Percentiles rank a stretch among this genome's conserved stretches.
Conservation (phyloP, 2,329 filamentous ascomycete species). For the Hymenotorrendiella dingleyae region DNA sequence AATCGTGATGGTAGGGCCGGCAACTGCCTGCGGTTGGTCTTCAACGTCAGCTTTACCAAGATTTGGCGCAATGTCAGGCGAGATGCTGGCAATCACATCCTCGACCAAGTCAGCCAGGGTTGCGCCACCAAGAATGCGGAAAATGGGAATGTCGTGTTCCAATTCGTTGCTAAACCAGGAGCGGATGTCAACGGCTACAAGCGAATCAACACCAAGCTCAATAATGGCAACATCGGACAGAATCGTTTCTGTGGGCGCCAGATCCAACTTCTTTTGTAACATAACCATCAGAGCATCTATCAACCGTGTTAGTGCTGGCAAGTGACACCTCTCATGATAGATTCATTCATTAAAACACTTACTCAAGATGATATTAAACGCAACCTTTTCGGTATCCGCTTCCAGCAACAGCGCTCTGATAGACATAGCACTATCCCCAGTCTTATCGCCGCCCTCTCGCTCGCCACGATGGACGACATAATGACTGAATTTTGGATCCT, state of each 20-base stretch:
- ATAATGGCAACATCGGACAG: not conserved
- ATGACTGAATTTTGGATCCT: not conserved
- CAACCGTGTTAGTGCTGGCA: not conserved
- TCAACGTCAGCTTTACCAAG: too few species aligned
- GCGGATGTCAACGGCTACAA: conserved; percentile 3
- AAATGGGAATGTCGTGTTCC: not conserved
- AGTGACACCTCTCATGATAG: not conserved
- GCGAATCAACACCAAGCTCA: conserved; percentile 3
- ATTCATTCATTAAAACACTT: not conserved
- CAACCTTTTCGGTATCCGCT: not conserved
- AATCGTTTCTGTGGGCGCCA: not conserved
- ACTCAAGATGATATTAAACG: not conserved
- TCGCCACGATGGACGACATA: not conserved
- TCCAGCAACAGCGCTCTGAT: not conserved
- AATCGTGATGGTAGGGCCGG: too few species aligned
- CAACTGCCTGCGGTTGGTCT: too few species aligned
- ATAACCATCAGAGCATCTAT: not conserved
- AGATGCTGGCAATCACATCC: too few species aligned
- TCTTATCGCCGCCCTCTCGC: not conserved
- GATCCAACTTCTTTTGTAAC: not conserved
- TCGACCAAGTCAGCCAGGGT: not conserved
- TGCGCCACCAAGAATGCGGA: conserved; percentile 2
- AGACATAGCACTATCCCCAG: not conserved
- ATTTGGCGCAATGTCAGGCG: too few species aligned
- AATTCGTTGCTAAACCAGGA: conserved; percentile 2